Base-by-base conservation (phyloP, 148 eudicot genomes). In the Chenopodium album region DNA sequence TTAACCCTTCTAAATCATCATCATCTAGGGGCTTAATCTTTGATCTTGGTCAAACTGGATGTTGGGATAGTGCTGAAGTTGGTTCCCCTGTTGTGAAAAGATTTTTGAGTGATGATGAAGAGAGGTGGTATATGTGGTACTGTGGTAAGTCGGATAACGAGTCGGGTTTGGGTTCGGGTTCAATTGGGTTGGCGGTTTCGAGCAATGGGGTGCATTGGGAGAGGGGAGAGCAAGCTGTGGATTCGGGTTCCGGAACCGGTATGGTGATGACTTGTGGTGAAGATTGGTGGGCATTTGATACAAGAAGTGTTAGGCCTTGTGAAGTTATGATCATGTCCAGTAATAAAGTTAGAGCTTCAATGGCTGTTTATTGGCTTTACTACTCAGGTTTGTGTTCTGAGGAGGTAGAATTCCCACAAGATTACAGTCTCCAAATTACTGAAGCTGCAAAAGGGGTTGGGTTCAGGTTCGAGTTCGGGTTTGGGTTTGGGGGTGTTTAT, bases 221-320 rank as follows among this genome's bases (percentile, higher is more conserved):
- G 72, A 91, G 98, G 78, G 94, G 95, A 11, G 71, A 52, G 63
- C 89, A 85, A 20, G 68, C 73, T 5, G 88, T 76, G 14, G 72
- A 64, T 67, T 89, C 94, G 17, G 83, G 88, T 68, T 72, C 76
- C 19, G 92, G 89, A 63, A 87, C 84, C 41, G 98, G 95, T 26
- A 64, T 89, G 72, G 95, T 90, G 69, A 86, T 94, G 98, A 84
- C 47, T 54, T 86, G 91, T 75, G 88, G 93, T 82, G 80, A 81
- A 34, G 91, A 94, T 83, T 94, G 98, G 98, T 94, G 98, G 98
- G 91, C 92, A 37, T 94, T 94, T 83, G 98, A 94, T 83, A 94
- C 94, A 20, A 78, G 59, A 64, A 73, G 94, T 52, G 76, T 91
- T 72, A 84, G 89, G 84, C 98, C 97, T 76, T 79, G 88, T 76